These are phyloP conservation scores for Hylodesmum podocarpum DNA, from an alignment of 306 rosid genomes.

Conservation along the genomic window DNA sequence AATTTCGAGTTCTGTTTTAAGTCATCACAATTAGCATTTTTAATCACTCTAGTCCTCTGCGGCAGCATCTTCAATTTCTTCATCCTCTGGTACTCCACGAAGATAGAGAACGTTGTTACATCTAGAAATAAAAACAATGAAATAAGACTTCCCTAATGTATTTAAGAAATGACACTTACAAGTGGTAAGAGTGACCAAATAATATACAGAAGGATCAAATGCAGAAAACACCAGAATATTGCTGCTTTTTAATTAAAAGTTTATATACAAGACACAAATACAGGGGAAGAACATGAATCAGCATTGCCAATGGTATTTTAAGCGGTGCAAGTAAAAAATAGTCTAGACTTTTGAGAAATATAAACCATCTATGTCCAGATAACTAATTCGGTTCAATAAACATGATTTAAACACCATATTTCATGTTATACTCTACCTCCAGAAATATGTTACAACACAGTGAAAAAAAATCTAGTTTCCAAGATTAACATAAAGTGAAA, in stretches of 20 bases:
- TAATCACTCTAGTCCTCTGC: constrained; percentile 56
- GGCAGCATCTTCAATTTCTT: constrained; percentile 92
- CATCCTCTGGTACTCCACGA: constrained; percentile 96
- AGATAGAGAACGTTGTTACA: constrained; percentile 97
- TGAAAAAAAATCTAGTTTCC: neutral
- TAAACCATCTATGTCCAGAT: neutral
- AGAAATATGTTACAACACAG: neutral
- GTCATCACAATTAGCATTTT: constrained; percentile 18
- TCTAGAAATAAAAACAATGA: constrained; percentile 43
- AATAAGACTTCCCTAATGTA: neutral
- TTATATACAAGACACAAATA: neutral
- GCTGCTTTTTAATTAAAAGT: neutral
- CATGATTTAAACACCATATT: neutral
- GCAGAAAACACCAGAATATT: neutral
- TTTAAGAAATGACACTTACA: neutral
- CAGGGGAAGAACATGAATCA: neutral
- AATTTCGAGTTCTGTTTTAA: neutral
- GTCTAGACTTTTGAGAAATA: neutral
- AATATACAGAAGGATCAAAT: neutral
- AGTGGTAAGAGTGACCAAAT: neutral
- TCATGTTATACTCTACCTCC: neutral
- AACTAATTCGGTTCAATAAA: neutral
- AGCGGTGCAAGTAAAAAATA: neutral
- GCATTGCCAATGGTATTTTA: neutral
- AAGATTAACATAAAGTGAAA: neutral